Conservation (phyloP, 371 early-diverging fungal species). For the Lichtheimia corymbifera region DNA sequence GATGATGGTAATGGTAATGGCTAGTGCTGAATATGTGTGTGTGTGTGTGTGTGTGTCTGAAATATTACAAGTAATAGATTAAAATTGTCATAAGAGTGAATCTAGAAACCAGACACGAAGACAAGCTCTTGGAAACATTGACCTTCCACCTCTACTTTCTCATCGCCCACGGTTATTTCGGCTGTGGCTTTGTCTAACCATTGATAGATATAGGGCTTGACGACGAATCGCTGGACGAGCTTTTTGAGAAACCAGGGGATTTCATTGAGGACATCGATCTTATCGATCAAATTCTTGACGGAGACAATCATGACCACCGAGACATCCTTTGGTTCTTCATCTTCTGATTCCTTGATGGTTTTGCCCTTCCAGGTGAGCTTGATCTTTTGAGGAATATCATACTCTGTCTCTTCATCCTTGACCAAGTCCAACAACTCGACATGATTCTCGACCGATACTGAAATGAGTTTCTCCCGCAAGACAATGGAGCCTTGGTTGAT, state of each 20-base stretch:
- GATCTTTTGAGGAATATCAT: constrained; percentile 75
- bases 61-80: no score
- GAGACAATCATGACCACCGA: constrained; percentile 62
- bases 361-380: constrained; percentile 76
- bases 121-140: constrained; percentile 70
- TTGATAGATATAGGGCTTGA: constrained; percentile 94
- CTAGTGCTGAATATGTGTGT: no score
- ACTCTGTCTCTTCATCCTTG: constrained; percentile 75
- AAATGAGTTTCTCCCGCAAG: constrained; percentile 63
- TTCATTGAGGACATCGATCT: constrained; percentile 86
- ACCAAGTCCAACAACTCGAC: constrained; percentile 52
- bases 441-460: constrained; percentile 75
- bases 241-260: constrained; percentile 88
- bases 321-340: constrained; percentile 58
- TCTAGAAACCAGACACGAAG: constrained; percentile 54
- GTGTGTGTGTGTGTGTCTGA: no score
- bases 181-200: constrained; percentile 73
- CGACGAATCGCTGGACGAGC: constrained; percentile 88
- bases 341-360: constrained; percentile 55
- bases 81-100: no score
- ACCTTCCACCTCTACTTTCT: constrained; percentile 58
- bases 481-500: constrained; percentile 80
- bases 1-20: no score
- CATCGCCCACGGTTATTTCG: constrained; percentile 68
- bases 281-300: constrained; percentile 64